A percentile compares a stretch with the other conserved stretches of the same genome.
These are phyloP conservation scores for Hansenula anomala DNA, from an alignment of 1,139 yeast genomes.

Conservation along the genomic window DNA sequence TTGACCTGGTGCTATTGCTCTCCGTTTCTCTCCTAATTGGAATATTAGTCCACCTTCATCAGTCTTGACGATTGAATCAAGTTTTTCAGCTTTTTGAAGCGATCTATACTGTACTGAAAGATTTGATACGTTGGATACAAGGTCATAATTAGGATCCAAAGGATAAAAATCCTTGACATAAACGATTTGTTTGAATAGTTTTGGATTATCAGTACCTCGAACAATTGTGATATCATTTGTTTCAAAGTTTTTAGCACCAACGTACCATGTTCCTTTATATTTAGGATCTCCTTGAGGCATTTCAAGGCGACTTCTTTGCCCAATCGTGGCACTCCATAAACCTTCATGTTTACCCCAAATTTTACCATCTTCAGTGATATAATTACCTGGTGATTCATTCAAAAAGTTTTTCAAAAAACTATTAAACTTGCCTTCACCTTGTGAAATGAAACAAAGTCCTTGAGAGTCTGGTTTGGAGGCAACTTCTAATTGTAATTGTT, in stretches of 20 bases:
- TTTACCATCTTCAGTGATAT: conserved; percentile 53
- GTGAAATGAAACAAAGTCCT: conserved; percentile 85
- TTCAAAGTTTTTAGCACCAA: conserved; percentile 58
- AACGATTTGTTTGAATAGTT: conserved; percentile 45
- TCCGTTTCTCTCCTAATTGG: conserved; percentile 40
- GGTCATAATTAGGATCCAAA: conserved; percentile 7
- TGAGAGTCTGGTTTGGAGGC: conserved; percentile 88
- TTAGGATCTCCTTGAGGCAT: conserved; percentile 85
- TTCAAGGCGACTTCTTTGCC: conserved; percentile 73
- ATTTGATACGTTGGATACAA: conserved; percentile 13
- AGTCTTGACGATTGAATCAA: conserved; percentile 14
- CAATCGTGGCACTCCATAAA: conserved; percentile 91
- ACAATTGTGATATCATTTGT: conserved; percentile 78
- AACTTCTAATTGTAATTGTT: conserved; percentile 44
- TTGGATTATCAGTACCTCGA: conserved; percentile 60
- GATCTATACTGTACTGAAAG: conserved; percentile 64
- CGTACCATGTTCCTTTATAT: conserved; percentile 82
- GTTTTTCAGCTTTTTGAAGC: conserved; percentile 48
- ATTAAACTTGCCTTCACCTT: conserved; percentile 60
- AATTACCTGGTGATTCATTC: conserved; percentile 67
- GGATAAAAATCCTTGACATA: conserved; percentile 27
- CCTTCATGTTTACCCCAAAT: conserved; percentile 84
- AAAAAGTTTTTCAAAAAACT: conserved; percentile 75
- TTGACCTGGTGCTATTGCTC: conserved; percentile 93
- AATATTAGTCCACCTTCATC: conserved; percentile 17